Conservation (phyloP, 345 rosid species). For the Zanthoxylum bungeanum region DNA sequence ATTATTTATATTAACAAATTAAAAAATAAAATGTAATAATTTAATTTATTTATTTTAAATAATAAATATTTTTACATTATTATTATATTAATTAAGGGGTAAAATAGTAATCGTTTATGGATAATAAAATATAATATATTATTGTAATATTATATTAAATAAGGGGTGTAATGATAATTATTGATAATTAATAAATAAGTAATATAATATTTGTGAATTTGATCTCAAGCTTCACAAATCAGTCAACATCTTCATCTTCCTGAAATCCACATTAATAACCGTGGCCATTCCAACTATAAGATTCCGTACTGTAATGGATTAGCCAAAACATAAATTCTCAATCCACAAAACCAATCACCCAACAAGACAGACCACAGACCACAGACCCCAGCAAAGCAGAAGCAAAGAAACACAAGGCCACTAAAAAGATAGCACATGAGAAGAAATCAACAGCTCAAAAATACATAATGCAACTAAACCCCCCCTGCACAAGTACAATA, state of each 20-base stretch:
- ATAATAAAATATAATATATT: too few relatives aligned
- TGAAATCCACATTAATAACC: neutral
- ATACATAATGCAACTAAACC: conserved; percentile 1
- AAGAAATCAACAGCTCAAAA: neutral
- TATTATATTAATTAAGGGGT: too few relatives aligned
- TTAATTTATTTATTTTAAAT: too few relatives aligned
- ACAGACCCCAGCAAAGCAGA: neutral
- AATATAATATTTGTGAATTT: neutral
- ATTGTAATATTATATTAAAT: too few relatives aligned
- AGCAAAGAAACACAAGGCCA: neutral
- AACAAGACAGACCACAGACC: too few relatives aligned
- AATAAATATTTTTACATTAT: too few relatives aligned
- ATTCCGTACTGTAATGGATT: neutral
- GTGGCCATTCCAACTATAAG: neutral
- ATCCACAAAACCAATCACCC: conserved; percentile 6
- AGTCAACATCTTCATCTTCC: neutral
- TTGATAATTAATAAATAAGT: too few relatives aligned
- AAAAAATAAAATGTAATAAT: too few relatives aligned
- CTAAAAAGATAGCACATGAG: too few relatives aligned
- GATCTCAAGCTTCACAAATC: neutral
- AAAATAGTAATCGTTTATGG: too few relatives aligned
- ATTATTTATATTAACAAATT: too few relatives aligned
- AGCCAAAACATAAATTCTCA: neutral
- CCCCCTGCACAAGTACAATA: conserved; percentile 6
- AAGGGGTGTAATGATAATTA: too few relatives aligned